Conservation (phyloP, 2,329 filamentous ascomycete genomes). For the Alternaria sp. region DNA sequence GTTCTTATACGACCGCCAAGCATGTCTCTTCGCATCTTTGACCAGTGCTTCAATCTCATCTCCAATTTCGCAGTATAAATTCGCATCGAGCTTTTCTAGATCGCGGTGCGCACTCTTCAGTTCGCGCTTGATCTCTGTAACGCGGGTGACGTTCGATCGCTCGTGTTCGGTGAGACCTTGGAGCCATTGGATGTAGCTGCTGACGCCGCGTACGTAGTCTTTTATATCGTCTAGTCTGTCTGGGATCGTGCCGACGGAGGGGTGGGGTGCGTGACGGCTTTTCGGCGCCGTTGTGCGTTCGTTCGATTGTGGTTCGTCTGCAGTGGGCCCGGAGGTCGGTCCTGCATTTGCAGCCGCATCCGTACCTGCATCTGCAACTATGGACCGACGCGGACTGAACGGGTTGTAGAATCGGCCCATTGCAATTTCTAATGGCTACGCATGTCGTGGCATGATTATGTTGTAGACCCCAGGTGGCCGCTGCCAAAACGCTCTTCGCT, state of each 20-base stretch:
- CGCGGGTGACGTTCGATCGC: conserved; percentile 15
- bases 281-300: not conserved
- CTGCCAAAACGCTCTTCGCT: not conserved
- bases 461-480: not conserved
- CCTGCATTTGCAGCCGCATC: not conserved
- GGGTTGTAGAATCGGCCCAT: conserved; percentile 1
- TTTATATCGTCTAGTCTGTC: conserved; percentile 3
- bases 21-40: conserved; percentile 18
- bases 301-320: not conserved
- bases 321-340: not conserved
- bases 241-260: not conserved
- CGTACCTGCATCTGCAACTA: not conserved
- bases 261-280: not conserved
- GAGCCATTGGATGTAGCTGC: conserved; percentile 19
- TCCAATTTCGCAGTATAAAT: conserved; percentile 11
- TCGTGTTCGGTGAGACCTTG: conserved; percentile 20
- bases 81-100: conserved; percentile 28
- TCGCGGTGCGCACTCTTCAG: conserved; percentile 26
- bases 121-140: conserved; percentile 28
- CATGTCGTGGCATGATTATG: not conserved
- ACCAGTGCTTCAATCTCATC: conserved; percentile 14
- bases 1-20: conserved; percentile 28
- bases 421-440: not conserved
- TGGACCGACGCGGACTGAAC: not conserved
- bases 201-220: not conserved